Conservation (phyloP, 805 yeast genomes). For the Metschnikowia dekortorum region DNA sequence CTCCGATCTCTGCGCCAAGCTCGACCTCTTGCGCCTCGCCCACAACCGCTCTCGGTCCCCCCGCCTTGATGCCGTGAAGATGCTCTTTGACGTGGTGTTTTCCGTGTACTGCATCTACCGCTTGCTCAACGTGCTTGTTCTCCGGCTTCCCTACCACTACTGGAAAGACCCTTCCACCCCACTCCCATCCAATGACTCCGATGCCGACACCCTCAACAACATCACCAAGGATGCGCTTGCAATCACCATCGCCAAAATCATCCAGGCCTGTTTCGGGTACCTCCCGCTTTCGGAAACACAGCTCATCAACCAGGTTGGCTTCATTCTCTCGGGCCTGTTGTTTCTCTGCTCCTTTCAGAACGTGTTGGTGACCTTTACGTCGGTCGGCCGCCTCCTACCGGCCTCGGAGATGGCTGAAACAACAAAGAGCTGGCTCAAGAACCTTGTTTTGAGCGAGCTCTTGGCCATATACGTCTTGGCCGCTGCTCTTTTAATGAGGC, state of each 20-base stretch:
- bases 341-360: constrained; percentile 63
- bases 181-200: constrained; percentile 5
- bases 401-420: constrained; percentile 15
- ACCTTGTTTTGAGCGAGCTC: constrained; percentile 40
- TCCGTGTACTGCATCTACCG: constrained; percentile 49
- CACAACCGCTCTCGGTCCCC: neutral
- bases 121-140: constrained; percentile 36
- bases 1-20: constrained; percentile 24
- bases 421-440: constrained; percentile 30
- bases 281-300: constrained; percentile 34
- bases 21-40: constrained; percentile 6
- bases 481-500: constrained; percentile 46
- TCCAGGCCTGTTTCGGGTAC: constrained; percentile 23
- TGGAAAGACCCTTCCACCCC: constrained; percentile 6
- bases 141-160: constrained; percentile 36
- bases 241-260: constrained; percentile 41
- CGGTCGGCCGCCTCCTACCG: constrained; percentile 37
- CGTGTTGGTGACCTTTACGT: constrained; percentile 56
- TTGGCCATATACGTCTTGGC: constrained; percentile 50
- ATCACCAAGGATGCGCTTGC: constrained; percentile 45
- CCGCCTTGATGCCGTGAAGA: constrained; percentile 1
- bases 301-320: constrained; percentile 43
- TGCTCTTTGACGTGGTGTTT: constrained; percentile 25
- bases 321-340: constrained; percentile 53
- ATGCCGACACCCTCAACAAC: constrained; percentile 10